A percentile compares a stretch with the other conserved stretches of the same genome.
phyloP scores from a whole-genome alignment of 2,329 filamentous ascomycete species.

The Aspergillus pseudoterreus region DNA sequence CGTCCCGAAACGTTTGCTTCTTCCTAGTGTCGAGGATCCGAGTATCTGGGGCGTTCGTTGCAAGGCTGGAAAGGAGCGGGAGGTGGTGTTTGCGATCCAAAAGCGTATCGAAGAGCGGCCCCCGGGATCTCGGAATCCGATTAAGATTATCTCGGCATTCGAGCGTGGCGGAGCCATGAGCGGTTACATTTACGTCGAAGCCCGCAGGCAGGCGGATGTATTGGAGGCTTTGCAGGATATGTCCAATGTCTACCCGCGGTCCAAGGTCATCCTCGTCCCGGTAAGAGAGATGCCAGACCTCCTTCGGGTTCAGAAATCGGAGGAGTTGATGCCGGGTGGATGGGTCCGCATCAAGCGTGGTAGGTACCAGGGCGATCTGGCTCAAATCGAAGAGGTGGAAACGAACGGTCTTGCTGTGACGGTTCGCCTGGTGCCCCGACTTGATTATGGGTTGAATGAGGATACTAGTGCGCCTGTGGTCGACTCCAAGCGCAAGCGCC shows the following conservation, averaged over 20 bases:
- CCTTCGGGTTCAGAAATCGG: slow-evolving; percentile 83
- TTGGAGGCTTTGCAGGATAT: slow-evolving; percentile 77
- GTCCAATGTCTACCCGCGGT: slow-evolving; percentile 83
- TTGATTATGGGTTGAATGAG: slow-evolving; percentile 88
- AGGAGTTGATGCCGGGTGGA: slow-evolving; percentile 77
- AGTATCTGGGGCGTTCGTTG: slow-evolving; percentile 93
- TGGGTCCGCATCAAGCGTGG: slow-evolving; percentile 85
- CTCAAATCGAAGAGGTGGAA: slow-evolving; percentile 87
- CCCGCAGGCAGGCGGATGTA: slow-evolving; percentile 81
- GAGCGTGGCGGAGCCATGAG: slow-evolving; percentile 87
- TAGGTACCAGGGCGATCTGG: slow-evolving; percentile 84
- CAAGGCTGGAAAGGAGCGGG: slow-evolving; percentile 91
- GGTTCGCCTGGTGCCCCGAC: slow-evolving; percentile 80
- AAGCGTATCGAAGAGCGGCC: slow-evolving; percentile 79
- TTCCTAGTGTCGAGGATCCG: slow-evolving; percentile 91
- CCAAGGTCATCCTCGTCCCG: slow-evolving; percentile 81
- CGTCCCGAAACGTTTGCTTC: slow-evolving; percentile 77
- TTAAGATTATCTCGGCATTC: slow-evolving; percentile 85
- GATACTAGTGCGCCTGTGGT: slow-evolving; percentile 57
- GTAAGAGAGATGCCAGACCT: slow-evolving; percentile 98
- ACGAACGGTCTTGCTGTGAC: slow-evolving; percentile 86
- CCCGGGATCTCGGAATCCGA: slow-evolving; percentile 69
- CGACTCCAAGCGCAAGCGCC: slow-evolving; percentile 76
- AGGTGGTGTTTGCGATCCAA: slow-evolving; percentile 82
- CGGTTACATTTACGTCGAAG: slow-evolving; percentile 94